phyloP scores from a whole-genome alignment of 495 filamentous ascomycete species.

The Neurospora sp. region DNA sequence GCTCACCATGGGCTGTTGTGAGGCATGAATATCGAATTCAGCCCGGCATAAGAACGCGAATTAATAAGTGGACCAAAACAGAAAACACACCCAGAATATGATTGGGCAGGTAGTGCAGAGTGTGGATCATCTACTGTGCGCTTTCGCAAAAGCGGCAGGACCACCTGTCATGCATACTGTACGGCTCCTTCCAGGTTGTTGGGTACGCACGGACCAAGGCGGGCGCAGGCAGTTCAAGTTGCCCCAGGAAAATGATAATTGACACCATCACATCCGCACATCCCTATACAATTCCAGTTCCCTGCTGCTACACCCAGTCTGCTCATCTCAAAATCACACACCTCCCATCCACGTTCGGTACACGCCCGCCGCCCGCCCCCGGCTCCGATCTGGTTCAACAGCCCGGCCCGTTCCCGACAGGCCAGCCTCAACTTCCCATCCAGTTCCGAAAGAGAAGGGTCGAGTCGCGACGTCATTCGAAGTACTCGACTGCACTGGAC shows the following conservation, averaged over 20 bases:
- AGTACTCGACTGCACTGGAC: background rate
- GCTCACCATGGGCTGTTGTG: background rate
- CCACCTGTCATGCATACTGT: background rate
- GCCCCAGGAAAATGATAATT: background rate
- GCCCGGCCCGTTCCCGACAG: background rate
- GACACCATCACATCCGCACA: background rate
- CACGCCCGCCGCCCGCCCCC: background rate
- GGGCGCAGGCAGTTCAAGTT: background rate
- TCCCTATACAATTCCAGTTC: background rate
- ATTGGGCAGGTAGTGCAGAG: background rate
- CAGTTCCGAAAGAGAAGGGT: background rate
- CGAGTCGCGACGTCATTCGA: constrained; percentile 1
- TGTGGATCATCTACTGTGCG: background rate
- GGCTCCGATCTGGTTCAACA: background rate
- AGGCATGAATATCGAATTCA: background rate
- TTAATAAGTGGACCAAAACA: background rate
- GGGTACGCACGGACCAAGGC: background rate
- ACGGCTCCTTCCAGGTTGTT: background rate
- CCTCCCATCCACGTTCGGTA: background rate
- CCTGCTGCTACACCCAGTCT: background rate
- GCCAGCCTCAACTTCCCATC: background rate
- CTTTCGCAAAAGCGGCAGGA: background rate
- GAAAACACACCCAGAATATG: background rate
- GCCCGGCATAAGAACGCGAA: background rate
- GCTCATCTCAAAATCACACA: background rate